Base-by-base conservation (phyloP, 345 rosid genomes). In the Kandelia obovata region DNA sequence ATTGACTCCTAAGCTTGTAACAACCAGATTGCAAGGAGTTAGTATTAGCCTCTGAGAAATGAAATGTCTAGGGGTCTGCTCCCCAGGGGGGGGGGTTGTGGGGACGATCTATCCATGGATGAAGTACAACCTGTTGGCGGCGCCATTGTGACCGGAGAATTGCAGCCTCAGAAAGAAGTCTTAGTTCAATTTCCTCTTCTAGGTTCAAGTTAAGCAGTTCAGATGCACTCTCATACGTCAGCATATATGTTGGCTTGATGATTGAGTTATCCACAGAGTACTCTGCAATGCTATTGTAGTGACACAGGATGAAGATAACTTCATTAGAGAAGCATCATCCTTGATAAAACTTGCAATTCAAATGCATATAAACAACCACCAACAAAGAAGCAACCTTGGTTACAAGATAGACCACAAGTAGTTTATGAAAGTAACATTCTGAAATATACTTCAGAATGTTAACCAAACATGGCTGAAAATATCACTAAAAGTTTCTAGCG, bases 171-270 rank as follows among this genome's bases (percentile, higher is more conserved):
- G 96, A 88, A 66, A 94, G 83, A 70, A 85, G 70, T 79, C 75
- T 87, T 71, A 91, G 79, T 78, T 94, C 98, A 73, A 65, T 65
- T 80, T 94, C 98, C 78, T 94, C 98, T 74, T 88, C 90, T 63
- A 94, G 86, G 80, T 86, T 86, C 88, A 94, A 72, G 78, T 88
- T 80, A 82, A 94, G 91, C 76, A 94, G 81, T 82, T 94, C 98
- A 23, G 90, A 71, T 43, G 98, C 98, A 84, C 98, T 94, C 75
- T 91, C 96, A 58, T 94, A 91, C 11, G 98, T 94, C 86, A 94
- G 85, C 97, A 94, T 91, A 79, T 94, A 94, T 43, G 98, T 91
- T 66, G 98, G 97, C 71, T 82, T 89, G 63, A 94, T 85, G 70
- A 86, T 73, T 15, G 98, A 87, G 80, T 87, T 94, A 59, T 80